Evolutionary conservation across 805 yeast genomes (phyloP), one percentile per base, ranked within the genome.

Genomic region (Yarrowia hollandica): DNA sequence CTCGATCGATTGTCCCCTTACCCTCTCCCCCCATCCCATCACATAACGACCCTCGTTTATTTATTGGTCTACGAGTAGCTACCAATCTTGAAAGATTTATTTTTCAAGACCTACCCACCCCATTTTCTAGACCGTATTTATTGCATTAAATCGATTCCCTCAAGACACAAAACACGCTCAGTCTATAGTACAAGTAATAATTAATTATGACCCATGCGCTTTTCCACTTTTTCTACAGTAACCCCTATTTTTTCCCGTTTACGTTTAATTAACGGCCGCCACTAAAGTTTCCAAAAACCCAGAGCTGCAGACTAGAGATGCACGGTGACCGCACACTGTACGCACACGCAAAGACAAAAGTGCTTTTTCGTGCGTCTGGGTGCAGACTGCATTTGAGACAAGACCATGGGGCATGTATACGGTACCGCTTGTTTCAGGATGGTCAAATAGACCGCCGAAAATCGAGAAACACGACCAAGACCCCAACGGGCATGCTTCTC

Each of bases 1-100:
- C n/a, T 60, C 63, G 16, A 37, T 39, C 41, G 25, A 25, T n/a
- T 22, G 5, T 19, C 56, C 59, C 61, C 15, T 14, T 60, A 18
- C 38, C 60, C 0, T 30, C 44, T 33, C n/a, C n/a, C n/a, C n/a
- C n/a, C n/a, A n/a, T n/a, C n/a, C n/a, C n/a, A n/a, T n/a, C n/a
- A n/a, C n/a, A n/a, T n/a, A n/a, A n/a, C n/a, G n/a, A 12, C 34
- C 34, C 34, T 31, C 34, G 34, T 31, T 31, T 31, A 31, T 31
- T 31, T 31, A 31, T 31, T 31, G 34, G 34, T 31, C 34, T 31
- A n/a, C n/a, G n/a, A n/a, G n/a, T n/a, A n/a, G n/a, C n/a, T n/a
- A n/a, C n/a, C n/a, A n/a, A n/a, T n/a, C n/a, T n/a, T n/a, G n/a
- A n/a, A n/a, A n/a, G n/a, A n/a, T n/a, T n/a, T n/a, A n/a, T n/a